Evolutionary conservation across 2,329 filamentous ascomycete species (phyloP), one percentile per base, ranked within the genome.

Genomic region (Didymella glomerata): DNA sequence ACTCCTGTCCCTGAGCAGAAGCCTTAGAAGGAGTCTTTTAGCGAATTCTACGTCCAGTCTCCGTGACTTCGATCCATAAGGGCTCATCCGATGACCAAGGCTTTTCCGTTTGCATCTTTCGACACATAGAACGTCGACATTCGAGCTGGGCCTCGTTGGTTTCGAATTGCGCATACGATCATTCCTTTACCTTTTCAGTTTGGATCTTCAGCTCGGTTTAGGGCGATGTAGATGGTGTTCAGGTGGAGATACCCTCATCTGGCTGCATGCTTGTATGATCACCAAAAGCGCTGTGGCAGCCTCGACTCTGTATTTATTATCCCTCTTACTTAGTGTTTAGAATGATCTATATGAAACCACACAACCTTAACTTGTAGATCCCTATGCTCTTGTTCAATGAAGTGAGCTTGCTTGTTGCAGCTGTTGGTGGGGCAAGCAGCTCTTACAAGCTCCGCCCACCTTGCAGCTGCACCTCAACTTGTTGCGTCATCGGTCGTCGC

Each of bases 1-100:
- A 71, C 74, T 7, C 68, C 74, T n/a, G 70, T 44, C 3, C 41
- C 72, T n/a, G 76, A 78, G 49, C 71, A 73, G 56, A 76, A 76
- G 65, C 66, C 70, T 13, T 75, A 71, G 57, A 30, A 61, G 18
- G 24, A 28, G 38, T 10, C 10, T n/a, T 14, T 11, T 6, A 36
- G 16, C 32, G 32, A 36, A 8, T 8, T 36, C 3, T 36, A 16
- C 32, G 14, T n/a, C 16, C 4, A 32, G 1, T 16, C 13, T 32
- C 30, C 30, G 13, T 32, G 14, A 32, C 30, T 14, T 32, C 13
- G 36, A 40, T 11, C 4, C n/a, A 8, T n/a, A 18, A n/a, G 32
- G 32, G 2, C 16, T 36, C 16, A n/a, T 14, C 32, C 14, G 7
- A n/a, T 8, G 30, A 40, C 36, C 7, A 40, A 8, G 18, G 36